phyloP scores from a whole-genome alignment of 108 stramenopile species.

The Phaeodactylum tricornutum region DNA sequence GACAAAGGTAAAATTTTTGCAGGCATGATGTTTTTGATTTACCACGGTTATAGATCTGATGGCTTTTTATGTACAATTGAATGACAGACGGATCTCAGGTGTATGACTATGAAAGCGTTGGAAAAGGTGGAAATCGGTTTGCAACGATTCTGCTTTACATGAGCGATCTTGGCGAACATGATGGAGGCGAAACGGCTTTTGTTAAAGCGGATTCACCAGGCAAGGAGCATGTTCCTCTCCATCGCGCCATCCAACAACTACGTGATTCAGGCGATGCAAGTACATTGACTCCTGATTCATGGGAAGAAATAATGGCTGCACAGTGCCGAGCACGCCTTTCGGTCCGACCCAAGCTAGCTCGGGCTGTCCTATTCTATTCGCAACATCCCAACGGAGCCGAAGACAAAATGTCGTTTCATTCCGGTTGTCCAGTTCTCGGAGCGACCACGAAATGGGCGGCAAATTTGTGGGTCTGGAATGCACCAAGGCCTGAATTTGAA shows the following conservation, averaged over 20 bases:
- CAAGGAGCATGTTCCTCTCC: constrained; percentile 12
- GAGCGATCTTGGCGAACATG: constrained; percentile 70
- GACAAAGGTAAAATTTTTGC: constrained; percentile 15
- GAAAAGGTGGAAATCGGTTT: constrained; percentile 82
- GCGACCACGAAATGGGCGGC: constrained; percentile 62
- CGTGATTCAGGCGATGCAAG: constrained; percentile 21
- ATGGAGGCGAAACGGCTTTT: constrained; percentile 95
- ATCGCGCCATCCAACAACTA: constrained; percentile 24
- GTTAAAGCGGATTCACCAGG: constrained; percentile 19
- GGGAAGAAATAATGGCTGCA: constrained; percentile 64
- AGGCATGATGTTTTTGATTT: background rate
- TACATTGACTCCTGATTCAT: constrained; percentile 50
- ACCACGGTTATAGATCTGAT: background rate
- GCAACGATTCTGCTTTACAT: constrained; percentile 95
- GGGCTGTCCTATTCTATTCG: constrained; percentile 83
- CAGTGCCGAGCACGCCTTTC: constrained; percentile 55
- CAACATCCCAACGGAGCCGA: constrained; percentile 69
- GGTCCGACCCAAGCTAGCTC: constrained; percentile 54
- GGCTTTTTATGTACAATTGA: background rate
- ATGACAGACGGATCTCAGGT: background rate
- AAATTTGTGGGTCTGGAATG: constrained; percentile 64
- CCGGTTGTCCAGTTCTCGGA: constrained; percentile 72
- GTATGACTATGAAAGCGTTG: constrained; percentile 65
- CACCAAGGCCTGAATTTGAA: constrained; percentile 21
- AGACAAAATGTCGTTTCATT: constrained; percentile 66